Percentiles rank a stretch among this genome's conserved stretches.
Conservation (phyloP, 768 basidiomycete genomes). For the Lactifluus volemus region DNA sequence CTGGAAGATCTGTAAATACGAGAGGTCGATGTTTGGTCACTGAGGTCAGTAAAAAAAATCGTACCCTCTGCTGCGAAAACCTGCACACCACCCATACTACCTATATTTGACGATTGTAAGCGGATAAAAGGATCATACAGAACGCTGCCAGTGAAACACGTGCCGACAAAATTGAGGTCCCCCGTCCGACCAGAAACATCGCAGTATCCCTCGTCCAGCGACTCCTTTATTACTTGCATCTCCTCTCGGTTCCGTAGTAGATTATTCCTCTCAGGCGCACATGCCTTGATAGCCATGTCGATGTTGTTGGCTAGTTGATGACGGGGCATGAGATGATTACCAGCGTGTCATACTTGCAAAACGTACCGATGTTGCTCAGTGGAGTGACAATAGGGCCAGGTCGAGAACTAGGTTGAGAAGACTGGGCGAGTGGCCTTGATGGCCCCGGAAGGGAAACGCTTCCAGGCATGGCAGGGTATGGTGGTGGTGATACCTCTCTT, state of each 20-base stretch:
- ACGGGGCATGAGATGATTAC: background rate
- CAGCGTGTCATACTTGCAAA: background rate
- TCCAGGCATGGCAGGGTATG: background rate
- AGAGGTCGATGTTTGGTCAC: background rate
- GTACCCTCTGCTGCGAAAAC: conserved; percentile 9
- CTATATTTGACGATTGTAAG: background rate
- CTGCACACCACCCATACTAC: conserved; percentile 4
- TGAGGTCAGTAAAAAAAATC: background rate
- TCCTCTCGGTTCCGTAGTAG: conserved; percentile 54
- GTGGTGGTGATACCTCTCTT: background rate
- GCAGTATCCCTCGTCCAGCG: conserved; percentile 74
- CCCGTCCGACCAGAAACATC: conserved; percentile 60
- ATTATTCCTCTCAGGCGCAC: conserved; percentile 55
- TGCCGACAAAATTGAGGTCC: conserved; percentile 56
- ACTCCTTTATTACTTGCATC: conserved; percentile 67
- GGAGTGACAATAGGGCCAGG: conserved; percentile 31
- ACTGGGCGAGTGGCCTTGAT: no score
- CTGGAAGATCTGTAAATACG: conserved; percentile 43
- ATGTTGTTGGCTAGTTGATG: conserved; percentile 12
- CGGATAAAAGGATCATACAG: background rate
- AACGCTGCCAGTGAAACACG: conserved; percentile 15
- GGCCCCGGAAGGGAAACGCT: background rate
- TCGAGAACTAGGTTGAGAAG: conserved; percentile 3
- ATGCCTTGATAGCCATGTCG: conserved; percentile 61
- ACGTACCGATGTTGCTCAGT: conserved; percentile 34